phyloP scores from a whole-genome alignment of 140 eudicot genomes.

The Bidens hawaiensis region DNA sequence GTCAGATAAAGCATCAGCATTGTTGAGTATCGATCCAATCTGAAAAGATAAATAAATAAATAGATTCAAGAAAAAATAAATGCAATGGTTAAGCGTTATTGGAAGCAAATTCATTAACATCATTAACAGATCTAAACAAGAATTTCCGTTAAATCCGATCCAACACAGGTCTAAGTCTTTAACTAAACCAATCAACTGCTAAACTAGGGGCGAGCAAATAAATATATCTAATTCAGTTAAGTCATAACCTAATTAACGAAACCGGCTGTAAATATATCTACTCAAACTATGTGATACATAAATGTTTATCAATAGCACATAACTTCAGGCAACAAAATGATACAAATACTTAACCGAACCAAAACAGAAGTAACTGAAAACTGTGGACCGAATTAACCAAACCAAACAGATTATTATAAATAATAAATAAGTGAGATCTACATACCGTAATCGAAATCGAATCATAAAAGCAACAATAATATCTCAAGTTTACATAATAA shows the following conservation, averaged over 20 bases:
- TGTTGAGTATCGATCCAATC: conserved; percentile 27
- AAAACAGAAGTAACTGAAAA: too few relatives aligned
- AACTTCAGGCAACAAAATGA: too few relatives aligned
- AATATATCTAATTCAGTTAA: too few relatives aligned
- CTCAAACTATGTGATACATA: too few relatives aligned
- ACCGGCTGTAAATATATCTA: too few relatives aligned
- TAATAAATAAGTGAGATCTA: background rate
- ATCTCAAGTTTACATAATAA: background rate
- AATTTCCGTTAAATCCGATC: background rate
- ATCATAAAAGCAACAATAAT: background rate
- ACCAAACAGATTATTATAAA: too few relatives aligned
- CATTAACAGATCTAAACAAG: background rate
- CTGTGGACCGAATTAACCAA: too few relatives aligned
- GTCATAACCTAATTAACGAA: too few relatives aligned
- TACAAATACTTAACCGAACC: too few relatives aligned
- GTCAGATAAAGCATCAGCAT: conserved; percentile 17
- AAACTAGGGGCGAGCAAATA: too few relatives aligned
- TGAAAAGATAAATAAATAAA: conserved; percentile 18
- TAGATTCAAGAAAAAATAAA: background rate
- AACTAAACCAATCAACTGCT: background rate
- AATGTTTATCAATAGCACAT: too few relatives aligned
- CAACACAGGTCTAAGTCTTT: background rate
- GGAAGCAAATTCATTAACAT: background rate
- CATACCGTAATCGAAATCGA: background rate
- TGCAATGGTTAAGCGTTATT: background rate